Evolutionary conservation across 2,329 filamentous ascomycete species (phyloP), one percentile per base, ranked within the genome.

Genomic region (Fusarium papillatum): DNA sequence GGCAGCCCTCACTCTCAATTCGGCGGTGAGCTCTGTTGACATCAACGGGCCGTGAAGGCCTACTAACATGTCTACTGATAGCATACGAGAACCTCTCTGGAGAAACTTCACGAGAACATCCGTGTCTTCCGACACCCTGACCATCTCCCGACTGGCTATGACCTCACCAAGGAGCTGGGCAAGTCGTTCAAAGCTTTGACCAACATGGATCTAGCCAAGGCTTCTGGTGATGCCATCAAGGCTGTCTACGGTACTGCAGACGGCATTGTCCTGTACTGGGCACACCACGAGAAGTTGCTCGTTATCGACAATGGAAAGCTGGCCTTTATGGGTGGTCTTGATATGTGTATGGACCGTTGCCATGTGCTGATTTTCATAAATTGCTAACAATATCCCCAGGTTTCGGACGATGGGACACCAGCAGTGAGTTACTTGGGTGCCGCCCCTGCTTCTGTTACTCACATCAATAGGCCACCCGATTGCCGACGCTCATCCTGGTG

Each of bases 251-350:
- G 96, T 66, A 93, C 94, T 62, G 91, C 91, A 39, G 94, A 95
- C 38, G 95, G 94, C 76, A 91, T 95, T 2, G 93, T 98, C 14
- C 86, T 98, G 1, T 98, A 95, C 84, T 98, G 95, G 95, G 95
- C 95, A 4, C 95, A 98, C 79, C 95, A 98, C 78, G 95, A 98
- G 85, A 98, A 98, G 84, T 89, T 98, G 1, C 95, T 95, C 77
- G 82, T 98, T 3, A 86, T 98, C 19, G 95, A 98, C 82, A 91
- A 93, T 13, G 74, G 74, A n/a, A 88, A 88, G 13, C 87, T 93
- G 68, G 95, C 93, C 3, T 98, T 98, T 81, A 98, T 98, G 95
- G 95, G 95, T 61, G 96, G 95, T 24, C 86, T 98, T 2, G 95
- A 98, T 84, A 88, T 98, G 79, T 98, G 90, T 90, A 85, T 71